phyloP scores from a whole-genome alignment of 2,329 filamentous ascomycete species.

The Penicillium capsulatum region DNA sequence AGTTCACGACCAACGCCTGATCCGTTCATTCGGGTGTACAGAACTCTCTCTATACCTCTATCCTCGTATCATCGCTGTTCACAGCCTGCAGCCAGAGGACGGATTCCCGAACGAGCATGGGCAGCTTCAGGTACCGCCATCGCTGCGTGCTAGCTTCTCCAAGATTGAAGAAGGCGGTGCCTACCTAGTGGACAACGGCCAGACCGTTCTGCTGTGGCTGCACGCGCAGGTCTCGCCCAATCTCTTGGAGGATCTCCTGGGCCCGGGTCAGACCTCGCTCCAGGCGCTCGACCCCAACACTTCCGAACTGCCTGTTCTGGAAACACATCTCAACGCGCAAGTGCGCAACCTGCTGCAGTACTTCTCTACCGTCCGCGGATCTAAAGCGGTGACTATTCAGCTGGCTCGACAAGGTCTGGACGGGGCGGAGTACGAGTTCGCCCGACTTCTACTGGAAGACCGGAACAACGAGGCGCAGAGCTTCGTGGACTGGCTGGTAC shows the following conservation, averaged over 20 bases:
- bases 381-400: conserved; percentile 84
- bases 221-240: conserved; percentile 91
- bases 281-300: conserved; percentile 76
- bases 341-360: conserved; percentile 91
- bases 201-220: conserved; percentile 86
- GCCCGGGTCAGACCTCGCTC: conserved; percentile 65
- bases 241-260: conserved; percentile 84
- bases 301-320: conserved; percentile 72
- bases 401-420: conserved; percentile 88
- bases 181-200: conserved; percentile 93
- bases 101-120: conserved; percentile 92
- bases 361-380: conserved; percentile 71
- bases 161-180: conserved; percentile 88
- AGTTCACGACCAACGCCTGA: conserved; percentile 84
- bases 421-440: conserved; percentile 95
- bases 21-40: conserved; percentile 78
- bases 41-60: conserved; percentile 93
- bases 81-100: conserved; percentile 81
- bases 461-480: conserved; percentile 96
- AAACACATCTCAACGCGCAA: conserved; percentile 92
- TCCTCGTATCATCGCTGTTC: conserved; percentile 84
- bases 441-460: conserved; percentile 83
- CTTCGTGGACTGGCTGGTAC: conserved; percentile 97
- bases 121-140: conserved; percentile 76
- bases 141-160: conserved; percentile 77